A percentile compares a stretch with the other conserved stretches of the same genome.
These are phyloP conservation scores for Leonotis leonurus DNA, from an alignment of 257 asterid species.

Conservation along the genomic window DNA sequence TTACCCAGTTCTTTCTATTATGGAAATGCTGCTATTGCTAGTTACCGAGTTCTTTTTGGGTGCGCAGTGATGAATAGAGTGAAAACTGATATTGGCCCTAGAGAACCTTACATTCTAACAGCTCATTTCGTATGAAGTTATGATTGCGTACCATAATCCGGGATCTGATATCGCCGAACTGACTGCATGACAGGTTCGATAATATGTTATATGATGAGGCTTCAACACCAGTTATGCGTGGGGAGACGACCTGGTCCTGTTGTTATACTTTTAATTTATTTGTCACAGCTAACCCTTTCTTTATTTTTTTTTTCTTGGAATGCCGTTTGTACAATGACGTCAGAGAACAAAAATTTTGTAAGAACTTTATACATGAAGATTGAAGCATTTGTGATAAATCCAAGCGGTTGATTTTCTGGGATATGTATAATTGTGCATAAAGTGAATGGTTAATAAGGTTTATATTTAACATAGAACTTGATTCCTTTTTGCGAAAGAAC, in stretches of 20 bases:
- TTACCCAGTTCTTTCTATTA: too few relatives aligned
- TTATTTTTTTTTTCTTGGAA: neutral
- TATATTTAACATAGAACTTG: too few relatives aligned
- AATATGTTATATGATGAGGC: neutral
- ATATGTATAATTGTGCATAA: neutral
- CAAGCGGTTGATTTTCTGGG: neutral
- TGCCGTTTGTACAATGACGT: slow-evolving; percentile 13
- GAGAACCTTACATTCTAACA: neutral
- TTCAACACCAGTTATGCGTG: slow-evolving; percentile 7
- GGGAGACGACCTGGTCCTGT: neutral
- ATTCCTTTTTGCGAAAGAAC: too few relatives aligned
- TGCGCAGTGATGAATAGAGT: too few relatives aligned
- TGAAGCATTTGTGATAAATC: neutral
- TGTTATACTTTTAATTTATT: slow-evolving; percentile 19
- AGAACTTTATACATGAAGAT: slow-evolving; percentile 6
- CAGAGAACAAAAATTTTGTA: slow-evolving; percentile 15
- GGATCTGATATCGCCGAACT: neutral
- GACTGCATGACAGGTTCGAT: slow-evolving; percentile 21
- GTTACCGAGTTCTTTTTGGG: neutral
- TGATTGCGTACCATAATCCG: neutral
- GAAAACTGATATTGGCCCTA: neutral
- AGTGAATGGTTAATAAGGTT: neutral
- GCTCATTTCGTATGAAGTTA: neutral
- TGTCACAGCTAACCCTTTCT: slow-evolving; percentile 11
- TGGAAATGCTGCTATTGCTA: neutral